Base-by-base conservation (phyloP, 1,284 basidiomycete genomes). In the Wolfiporia cocos region DNA sequence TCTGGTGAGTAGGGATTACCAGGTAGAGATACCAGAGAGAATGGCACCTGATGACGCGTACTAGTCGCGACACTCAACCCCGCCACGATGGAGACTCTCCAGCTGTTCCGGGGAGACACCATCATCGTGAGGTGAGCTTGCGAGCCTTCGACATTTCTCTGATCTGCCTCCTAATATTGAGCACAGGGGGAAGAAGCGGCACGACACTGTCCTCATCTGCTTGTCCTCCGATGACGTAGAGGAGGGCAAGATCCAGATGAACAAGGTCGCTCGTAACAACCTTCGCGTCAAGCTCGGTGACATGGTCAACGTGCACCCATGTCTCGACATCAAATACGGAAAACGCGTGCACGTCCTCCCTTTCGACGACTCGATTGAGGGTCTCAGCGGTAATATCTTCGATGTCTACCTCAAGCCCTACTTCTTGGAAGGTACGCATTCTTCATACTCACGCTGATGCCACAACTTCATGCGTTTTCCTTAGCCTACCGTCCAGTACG, bases 181-280 rank as follows among this genome's bases (percentile, higher is more conserved):
- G 9, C 15, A 23, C 44, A 86, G 91, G 44, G 93, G 93, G 41
- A 97, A 97, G 79, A 94, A 95, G 71, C 84, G 94, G 59, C 83
- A 86, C 54, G 93, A 96, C 58, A 94, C 92, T 12, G 95, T 98
- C 34, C 80, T 99, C 47, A 98, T 99, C 63, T 95, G 92, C 57
- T 68, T 99, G 55, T 89, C 86, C 57, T 91, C 90, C 42, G 96
- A 99, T 58, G 90, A 95, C 50, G 89, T 98, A 44, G 96, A 98
- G 55, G 95, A 98, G 67, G 92, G 93, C 50, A 92, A 93, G 64
- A 92, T 99, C 52, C 92, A 96, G 57, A 77, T 99, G 71, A 99
- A 99, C 84, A 98, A 96, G 66, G 96, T 99, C 34, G 96, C 96
- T 4, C 90, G 96, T 46, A 95, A 97, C 72, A 99, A 99, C 68